phyloP scores from a whole-genome alignment of 331 rosid species.

The Quercus phellos region DNA sequence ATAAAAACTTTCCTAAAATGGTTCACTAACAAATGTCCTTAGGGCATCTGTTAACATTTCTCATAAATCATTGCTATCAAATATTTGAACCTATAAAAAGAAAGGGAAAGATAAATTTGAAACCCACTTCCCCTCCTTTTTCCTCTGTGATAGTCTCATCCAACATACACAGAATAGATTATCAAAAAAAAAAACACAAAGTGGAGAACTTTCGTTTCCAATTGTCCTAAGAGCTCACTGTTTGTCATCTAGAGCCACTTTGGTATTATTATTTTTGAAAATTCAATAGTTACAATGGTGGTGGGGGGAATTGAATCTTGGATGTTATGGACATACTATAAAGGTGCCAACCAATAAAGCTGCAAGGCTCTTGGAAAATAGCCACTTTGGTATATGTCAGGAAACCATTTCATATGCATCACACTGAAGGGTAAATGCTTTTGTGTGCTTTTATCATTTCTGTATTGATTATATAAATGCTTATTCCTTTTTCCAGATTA shows the following conservation, averaged over 20 bases:
- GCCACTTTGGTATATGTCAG: not conserved
- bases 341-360: too few species aligned
- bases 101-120: not conserved
- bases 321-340: too few species aligned
- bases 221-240: not conserved
- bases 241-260: not conserved
- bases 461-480: slow-evolving; percentile 1
- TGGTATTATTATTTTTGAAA: not conserved
- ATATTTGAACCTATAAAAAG: not conserved
- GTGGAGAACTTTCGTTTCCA: not conserved
- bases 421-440: not conserved
- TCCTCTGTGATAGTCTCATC: not conserved
- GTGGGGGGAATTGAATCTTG: too few species aligned
- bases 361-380: too few species aligned
- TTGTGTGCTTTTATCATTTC: not conserved
- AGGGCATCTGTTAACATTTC: too few species aligned
- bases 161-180: not conserved
- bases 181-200: not conserved
- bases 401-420: not conserved
- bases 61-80: not conserved
- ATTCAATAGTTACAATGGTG: too few species aligned
- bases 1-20: too few species aligned
- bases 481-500: slow-evolving; percentile 49
- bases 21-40: too few species aligned
- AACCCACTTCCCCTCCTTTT: not conserved